Conservation (phyloP, 371 early-diverging fungal genomes). For the Lichtheimia hyalospora region DNA sequence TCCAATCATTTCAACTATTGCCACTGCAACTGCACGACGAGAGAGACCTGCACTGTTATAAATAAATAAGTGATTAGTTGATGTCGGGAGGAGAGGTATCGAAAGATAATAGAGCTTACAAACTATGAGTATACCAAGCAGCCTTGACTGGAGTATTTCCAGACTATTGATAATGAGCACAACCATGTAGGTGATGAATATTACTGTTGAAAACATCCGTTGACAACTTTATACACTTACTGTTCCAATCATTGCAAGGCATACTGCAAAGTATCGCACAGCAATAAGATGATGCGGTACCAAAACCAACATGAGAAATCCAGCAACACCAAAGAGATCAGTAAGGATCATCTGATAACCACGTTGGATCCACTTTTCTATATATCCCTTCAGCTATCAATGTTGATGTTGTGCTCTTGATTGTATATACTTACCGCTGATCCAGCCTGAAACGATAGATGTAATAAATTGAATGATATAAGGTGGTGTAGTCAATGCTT, state of each 20-base stretch:
- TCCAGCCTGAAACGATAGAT: conserved; percentile 26
- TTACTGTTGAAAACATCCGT: conserved; percentile 16
- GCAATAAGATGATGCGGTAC: conserved; percentile 8
- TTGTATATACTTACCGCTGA: conserved; percentile 30
- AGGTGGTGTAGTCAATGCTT: conserved; percentile 36
- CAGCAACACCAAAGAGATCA: conserved; percentile 25
- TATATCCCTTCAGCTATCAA: too few species aligned
- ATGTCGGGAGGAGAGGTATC: too few species aligned
- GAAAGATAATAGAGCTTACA: not conserved
- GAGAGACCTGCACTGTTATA: conserved; percentile 24
- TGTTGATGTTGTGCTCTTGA: not conserved
- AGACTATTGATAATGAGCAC: not conserved
- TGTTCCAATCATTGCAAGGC: not conserved
- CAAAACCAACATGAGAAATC: conserved; percentile 27
- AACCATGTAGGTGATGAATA: too few species aligned
- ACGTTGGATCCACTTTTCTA: too few species aligned
- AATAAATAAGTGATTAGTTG: too few species aligned
- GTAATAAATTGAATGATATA: conserved; percentile 25
- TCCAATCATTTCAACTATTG: conserved; percentile 34
- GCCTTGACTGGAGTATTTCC: conserved; percentile 28
- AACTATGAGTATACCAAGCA: conserved; percentile 41
- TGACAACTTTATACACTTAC: conserved; percentile 3
- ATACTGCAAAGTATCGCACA: conserved; percentile 20
- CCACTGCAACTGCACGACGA: conserved; percentile 37
- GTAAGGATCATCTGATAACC: conserved; percentile 23